Evolutionary conservation across 177 flowering plant species (phyloP).

Genomic region (Vitis hybrid): DNA sequence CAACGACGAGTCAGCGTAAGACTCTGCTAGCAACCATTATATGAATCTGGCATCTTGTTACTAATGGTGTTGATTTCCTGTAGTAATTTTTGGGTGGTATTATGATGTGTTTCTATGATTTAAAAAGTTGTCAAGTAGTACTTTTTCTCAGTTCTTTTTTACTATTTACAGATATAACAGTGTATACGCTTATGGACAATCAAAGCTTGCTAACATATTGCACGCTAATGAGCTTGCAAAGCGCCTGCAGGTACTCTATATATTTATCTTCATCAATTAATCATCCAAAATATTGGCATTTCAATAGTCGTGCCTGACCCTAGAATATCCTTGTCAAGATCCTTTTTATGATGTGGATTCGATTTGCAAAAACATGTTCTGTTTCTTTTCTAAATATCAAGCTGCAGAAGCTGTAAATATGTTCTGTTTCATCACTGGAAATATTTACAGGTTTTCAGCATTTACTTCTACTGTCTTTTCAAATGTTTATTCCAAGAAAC

Average conservation of each 20-base stretch:
- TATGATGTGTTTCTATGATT: neutral
- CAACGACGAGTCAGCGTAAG: slow-evolving; percentile 35
- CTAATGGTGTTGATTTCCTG: neutral
- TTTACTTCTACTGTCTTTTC: too few relatives aligned
- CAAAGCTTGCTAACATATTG: slow-evolving; percentile 61
- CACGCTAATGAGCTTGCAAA: slow-evolving; percentile 64
- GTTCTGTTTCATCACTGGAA: too few relatives aligned
- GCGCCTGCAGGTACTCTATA: slow-evolving; percentile 42
- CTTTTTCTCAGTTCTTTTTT: neutral
- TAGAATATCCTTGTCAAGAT: neutral
- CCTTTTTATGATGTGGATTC: neutral
- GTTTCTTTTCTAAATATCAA: too few relatives aligned
- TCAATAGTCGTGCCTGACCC: neutral
- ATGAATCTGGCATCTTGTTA: neutral
- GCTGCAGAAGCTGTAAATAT: too few relatives aligned
- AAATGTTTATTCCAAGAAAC: too few relatives aligned
- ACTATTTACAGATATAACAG: slow-evolving; percentile 36
- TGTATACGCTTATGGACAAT: slow-evolving; percentile 48
- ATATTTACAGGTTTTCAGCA: too few relatives aligned
- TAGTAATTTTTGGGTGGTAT: neutral
- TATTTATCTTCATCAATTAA: neutral
- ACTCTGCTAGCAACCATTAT: neutral
- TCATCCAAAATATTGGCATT: neutral
- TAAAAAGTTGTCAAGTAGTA: neutral
- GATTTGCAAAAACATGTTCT: too few relatives aligned